phyloP scores from a whole-genome alignment of 2,329 filamentous ascomycete species.

The Raffaelea albimanens region DNA sequence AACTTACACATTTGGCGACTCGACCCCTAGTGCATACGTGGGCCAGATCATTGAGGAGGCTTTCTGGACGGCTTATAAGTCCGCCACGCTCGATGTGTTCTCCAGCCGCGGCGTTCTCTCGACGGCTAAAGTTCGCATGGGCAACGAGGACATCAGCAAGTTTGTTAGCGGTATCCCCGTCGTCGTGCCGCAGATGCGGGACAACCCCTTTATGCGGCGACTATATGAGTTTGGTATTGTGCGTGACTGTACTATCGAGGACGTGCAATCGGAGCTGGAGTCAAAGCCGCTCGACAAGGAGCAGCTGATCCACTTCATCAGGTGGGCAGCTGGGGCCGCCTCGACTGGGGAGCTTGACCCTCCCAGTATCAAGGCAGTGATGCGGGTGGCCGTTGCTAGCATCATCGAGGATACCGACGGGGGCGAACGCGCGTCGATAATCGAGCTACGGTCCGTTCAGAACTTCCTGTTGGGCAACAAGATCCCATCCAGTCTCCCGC shows the following conservation, averaged over 20 bases:
- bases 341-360: slow-evolving; percentile 63
- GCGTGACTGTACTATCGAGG: slow-evolving; percentile 75
- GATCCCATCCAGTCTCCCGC: slow-evolving; percentile 71
- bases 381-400: slow-evolving; percentile 72
- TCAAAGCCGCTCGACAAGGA: slow-evolving; percentile 68
- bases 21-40: slow-evolving; percentile 77
- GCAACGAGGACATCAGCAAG: slow-evolving; percentile 50
- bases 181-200: slow-evolving; percentile 65
- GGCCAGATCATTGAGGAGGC: slow-evolving; percentile 85
- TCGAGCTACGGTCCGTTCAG: slow-evolving; percentile 66
- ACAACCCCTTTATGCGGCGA: slow-evolving; percentile 67
- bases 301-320: slow-evolving; percentile 75
- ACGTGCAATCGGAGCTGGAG: slow-evolving; percentile 77
- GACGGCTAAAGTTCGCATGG: slow-evolving; percentile 75
- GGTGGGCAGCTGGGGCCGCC: slow-evolving; percentile 71
- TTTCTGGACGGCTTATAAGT: slow-evolving; percentile 87
- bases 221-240: slow-evolving; percentile 78
- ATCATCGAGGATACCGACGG: slow-evolving; percentile 37
- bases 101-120: slow-evolving; percentile 80
- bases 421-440: slow-evolving; percentile 48
- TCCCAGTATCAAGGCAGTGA: slow-evolving; percentile 55
- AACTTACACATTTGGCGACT: slow-evolving; percentile 82
- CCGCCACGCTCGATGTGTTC: slow-evolving; percentile 75
- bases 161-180: slow-evolving; percentile 88
- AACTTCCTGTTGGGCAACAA: slow-evolving; percentile 68